These are phyloP conservation scores for Scleromitrula shiraiana DNA, from an alignment of 2,329 filamentous ascomycete species.

Conservation along the genomic window DNA sequence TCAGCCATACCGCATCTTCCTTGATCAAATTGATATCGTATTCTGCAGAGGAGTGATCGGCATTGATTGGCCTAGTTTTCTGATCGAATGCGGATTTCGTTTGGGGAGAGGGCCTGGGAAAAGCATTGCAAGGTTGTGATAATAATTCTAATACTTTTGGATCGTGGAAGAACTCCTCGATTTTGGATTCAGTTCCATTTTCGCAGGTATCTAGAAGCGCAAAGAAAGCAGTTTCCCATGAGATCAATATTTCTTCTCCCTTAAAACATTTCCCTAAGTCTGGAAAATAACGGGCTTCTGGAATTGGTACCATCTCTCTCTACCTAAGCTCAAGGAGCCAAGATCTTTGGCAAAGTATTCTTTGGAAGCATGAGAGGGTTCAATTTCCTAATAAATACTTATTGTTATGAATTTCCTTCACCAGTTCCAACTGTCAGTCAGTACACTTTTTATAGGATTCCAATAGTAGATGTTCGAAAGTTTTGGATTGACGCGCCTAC, in stretches of 20 bases:
- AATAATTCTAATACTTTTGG: slow-evolving; percentile 61
- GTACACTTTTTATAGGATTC: too few species aligned
- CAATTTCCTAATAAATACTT: slow-evolving; percentile 1
- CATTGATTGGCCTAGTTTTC: slow-evolving; percentile 79
- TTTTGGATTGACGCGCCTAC: slow-evolving; percentile 18
- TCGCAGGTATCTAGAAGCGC: slow-evolving; percentile 50
- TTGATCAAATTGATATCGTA: slow-evolving; percentile 76
- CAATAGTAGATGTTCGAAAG: not conserved
- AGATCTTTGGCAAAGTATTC: slow-evolving; percentile 18
- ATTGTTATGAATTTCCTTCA: too few species aligned
- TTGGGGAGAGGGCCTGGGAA: slow-evolving; percentile 51
- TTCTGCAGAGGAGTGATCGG: slow-evolving; percentile 58
- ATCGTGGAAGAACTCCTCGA: slow-evolving; percentile 60
- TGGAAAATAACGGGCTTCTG: slow-evolving; percentile 69
- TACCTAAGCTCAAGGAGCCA: slow-evolving; percentile 38
- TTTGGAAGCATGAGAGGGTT: slow-evolving; percentile 23
- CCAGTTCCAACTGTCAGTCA: too few species aligned
- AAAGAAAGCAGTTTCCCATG: slow-evolving; percentile 53
- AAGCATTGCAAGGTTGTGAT: slow-evolving; percentile 59
- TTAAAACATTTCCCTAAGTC: slow-evolving; percentile 78
- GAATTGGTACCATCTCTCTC: slow-evolving; percentile 62
- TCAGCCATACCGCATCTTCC: slow-evolving; percentile 78
- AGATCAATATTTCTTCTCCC: slow-evolving; percentile 69
- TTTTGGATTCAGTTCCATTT: slow-evolving; percentile 47
- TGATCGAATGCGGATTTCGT: slow-evolving; percentile 70